These are phyloP conservation scores for Cucumis sativus DNA, from an alignment of 306 rosid genomes.

Conservation along the genomic window Cucumber_9930_V3 NC_026656.2:17418501-17419000, in stretches of 20 bases:
- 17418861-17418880: neutral
- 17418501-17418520: neutral
- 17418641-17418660: neutral
- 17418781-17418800: slow-evolving; percentile 3
- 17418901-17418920: too few species aligned
- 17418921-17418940: too few species aligned
- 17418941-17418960: too few species aligned
- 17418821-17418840: neutral
- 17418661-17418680: neutral
- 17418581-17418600: neutral
- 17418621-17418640: neutral
- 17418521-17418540: neutral
- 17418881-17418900: too few species aligned
- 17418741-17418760: neutral
- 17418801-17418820: neutral
- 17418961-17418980: too few species aligned
- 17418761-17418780: neutral
- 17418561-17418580: neutral
- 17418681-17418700: neutral
- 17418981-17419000: too few species aligned
- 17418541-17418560: slow-evolving; percentile 1
- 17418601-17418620: neutral
- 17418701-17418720: neutral
- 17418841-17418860: neutral
- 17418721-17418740: neutral